These are phyloP conservation scores for Breynia disticha DNA, from an alignment of 441 rosid species.

Conservation along the genomic window DNA sequence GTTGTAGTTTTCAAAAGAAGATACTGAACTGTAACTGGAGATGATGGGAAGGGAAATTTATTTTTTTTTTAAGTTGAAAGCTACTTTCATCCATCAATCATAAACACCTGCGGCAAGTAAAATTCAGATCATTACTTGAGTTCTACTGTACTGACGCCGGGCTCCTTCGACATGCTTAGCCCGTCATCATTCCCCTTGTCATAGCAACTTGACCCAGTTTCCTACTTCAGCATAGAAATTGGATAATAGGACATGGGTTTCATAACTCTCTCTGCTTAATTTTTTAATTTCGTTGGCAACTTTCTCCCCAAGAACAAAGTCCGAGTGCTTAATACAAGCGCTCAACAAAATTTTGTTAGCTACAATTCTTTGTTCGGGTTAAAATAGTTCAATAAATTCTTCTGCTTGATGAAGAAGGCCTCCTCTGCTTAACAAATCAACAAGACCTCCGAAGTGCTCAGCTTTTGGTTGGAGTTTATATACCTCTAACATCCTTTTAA, in stretches of 20 bases:
- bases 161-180: constrained; percentile 13
- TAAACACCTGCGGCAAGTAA: not conserved
- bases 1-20: constrained; percentile 23
- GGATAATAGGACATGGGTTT: constrained; percentile 16
- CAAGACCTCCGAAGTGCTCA: constrained; percentile 22
- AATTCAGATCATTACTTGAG: not conserved
- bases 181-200: constrained; percentile 17
- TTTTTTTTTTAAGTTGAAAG: too few species aligned
- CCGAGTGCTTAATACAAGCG: constrained; percentile 22
- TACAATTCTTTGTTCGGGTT: constrained; percentile 6
- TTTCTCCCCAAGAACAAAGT: constrained; percentile 16
- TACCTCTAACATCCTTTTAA: constrained; percentile 14
- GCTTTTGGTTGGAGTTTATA: constrained; percentile 14
- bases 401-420: constrained; percentile 21
- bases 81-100: not conserved
- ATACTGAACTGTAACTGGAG: not conserved
- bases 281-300: constrained; percentile 13
- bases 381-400: constrained; percentile 17
- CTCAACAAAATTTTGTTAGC: constrained; percentile 22
- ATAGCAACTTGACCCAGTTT: constrained; percentile 20
- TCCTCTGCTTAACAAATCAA: constrained; percentile 21
- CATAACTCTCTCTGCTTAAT: constrained; percentile 10
- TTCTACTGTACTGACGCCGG: constrained; percentile 17
- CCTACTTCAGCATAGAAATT: constrained; percentile 24
- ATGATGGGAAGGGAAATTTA: too few species aligned